A percentile compares a stretch with the other conserved stretches of the same genome.
Conservation (phyloP, 352 stramenopile genomes). For the Globisporangium splendens region DNA sequence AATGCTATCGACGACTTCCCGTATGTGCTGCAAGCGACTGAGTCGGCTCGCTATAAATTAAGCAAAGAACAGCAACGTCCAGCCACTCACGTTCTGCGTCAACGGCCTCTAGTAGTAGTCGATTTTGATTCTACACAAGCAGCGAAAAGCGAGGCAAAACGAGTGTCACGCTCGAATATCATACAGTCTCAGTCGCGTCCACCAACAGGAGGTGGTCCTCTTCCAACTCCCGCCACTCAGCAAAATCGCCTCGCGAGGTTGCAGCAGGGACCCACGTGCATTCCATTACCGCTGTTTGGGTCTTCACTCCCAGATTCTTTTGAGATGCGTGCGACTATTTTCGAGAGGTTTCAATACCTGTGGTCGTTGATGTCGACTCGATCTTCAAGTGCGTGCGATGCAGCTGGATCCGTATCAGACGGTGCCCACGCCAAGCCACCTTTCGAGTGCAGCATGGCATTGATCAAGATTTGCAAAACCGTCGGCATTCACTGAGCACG, state of each 20-base stretch:
- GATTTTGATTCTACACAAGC: constrained; percentile 16
- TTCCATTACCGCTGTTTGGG: constrained; percentile 26
- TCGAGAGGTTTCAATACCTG: constrained; percentile 31
- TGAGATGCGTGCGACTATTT: constrained; percentile 23
- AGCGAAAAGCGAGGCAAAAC: background rate
- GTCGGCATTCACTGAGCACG: constrained; percentile 34
- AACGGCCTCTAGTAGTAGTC: constrained; percentile 27
- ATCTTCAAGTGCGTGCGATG: background rate
- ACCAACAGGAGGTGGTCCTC: background rate
- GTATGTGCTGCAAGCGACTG: background rate
- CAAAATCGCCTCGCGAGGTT: background rate
- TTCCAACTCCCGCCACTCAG: background rate
- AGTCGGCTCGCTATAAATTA: constrained; percentile 2
- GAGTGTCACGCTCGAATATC: no score
- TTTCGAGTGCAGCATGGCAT: constrained; percentile 52
- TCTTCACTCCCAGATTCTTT: constrained; percentile 25
- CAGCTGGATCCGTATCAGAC: background rate
- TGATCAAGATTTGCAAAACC: constrained; percentile 56
- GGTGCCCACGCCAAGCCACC: constrained; percentile 22
- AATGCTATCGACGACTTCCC: constrained; percentile 8
- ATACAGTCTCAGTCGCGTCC: background rate
- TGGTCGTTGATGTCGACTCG: constrained; percentile 39
- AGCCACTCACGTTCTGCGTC: constrained; percentile 22
- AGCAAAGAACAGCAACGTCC: constrained; percentile 10
- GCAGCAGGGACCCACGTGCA: background rate